These are phyloP conservation scores for Tephrocybe sp. DNA, from an alignment of 768 basidiomycete genomes.

Conservation along the genomic window DNA sequence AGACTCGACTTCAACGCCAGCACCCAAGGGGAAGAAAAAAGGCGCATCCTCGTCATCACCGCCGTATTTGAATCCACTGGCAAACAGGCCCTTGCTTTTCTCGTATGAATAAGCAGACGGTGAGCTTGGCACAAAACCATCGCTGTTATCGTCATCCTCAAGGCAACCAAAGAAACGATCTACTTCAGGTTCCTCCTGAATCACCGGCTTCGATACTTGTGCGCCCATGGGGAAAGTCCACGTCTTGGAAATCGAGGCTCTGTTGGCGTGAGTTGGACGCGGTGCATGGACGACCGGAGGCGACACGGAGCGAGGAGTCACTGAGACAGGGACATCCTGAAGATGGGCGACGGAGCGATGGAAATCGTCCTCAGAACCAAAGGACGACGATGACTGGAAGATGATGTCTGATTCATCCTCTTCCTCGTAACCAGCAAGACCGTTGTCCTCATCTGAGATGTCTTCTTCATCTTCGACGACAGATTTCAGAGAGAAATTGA, in stretches of 20 bases:
- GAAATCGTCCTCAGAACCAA: constrained; percentile 53
- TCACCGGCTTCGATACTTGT: constrained; percentile 17
- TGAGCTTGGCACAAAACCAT: constrained; percentile 40
- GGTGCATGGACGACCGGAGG: constrained; percentile 23
- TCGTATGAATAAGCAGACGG: constrained; percentile 49
- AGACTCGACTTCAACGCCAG: constrained; percentile 35
- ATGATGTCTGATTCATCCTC: constrained; percentile 59
- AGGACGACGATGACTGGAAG: constrained; percentile 52
- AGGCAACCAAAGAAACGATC: constrained; percentile 80
- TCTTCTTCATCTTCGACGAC: constrained; percentile 55
- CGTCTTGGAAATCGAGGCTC: constrained; percentile 56
- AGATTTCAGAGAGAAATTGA: constrained; percentile 50
- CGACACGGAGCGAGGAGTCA: constrained; percentile 21
- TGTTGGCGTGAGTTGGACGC: constrained; percentile 27
- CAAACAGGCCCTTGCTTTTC: constrained; percentile 60
- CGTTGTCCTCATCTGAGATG: constrained; percentile 53
- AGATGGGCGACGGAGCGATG: constrained; percentile 30
- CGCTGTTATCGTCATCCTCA: constrained; percentile 47
- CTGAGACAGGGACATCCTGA: constrained; percentile 19
- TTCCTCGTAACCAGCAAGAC: constrained; percentile 67
- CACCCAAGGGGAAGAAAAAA: constrained; percentile 42
- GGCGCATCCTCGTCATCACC: constrained; percentile 52
- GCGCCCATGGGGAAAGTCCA: constrained; percentile 64
- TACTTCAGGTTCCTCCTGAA: constrained; percentile 38
- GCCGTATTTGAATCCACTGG: constrained; percentile 47